Base-by-base conservation (phyloP, 768 basidiomycete genomes). In the Lactifluus volemus region DNA sequence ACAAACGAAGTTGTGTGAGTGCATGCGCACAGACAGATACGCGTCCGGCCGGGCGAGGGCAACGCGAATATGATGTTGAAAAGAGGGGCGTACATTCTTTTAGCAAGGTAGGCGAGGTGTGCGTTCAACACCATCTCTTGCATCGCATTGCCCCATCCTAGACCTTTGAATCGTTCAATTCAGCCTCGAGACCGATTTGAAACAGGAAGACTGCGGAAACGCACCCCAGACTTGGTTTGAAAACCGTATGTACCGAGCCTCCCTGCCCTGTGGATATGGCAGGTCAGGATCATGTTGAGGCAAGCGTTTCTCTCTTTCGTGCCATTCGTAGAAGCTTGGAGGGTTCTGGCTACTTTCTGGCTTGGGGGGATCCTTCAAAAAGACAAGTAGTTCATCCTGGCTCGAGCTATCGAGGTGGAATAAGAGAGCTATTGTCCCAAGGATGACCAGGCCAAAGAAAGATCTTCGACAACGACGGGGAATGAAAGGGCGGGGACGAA, bases 181-280 rank as follows among this genome's bases (percentile, higher is more conserved):
- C 25, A 25, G 25, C 2, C 25, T 25, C 25, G 25, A 25, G 25
- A 25, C n/a, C n/a, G n/a, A n/a, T n/a, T n/a, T n/a, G n/a, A n/a
- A n/a, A n/a, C n/a, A n/a, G n/a, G n/a, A n/a, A n/a, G n/a, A 25
- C 25, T 25, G 25, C 32, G 32, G 4, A 34, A 9, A 34, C 9
- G 32, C 32, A 34, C 65, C 32, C 32, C 9, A 34, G 1, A 34
- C 9, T 6, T 34, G 32, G 32, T 34, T 34, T 34, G 32, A 34
- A 34, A 34, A 34, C 1, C 32, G 32, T 9, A 34, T 34, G 32
- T 34, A 34, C 6, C 32, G 32, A 9, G 2, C 32, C 32, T 34
- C 32, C 32, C 32, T 5, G 32, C 65, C 65, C 32, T 66, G 65
- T 2, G 65, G 65, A 38, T 36, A 59, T 9, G 59, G 65, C n/a